A percentile compares a stretch with the other conserved stretches of the same genome.
Conservation (phyloP, 2,329 filamentous ascomycete species). For the Cytospora mali region DNA sequence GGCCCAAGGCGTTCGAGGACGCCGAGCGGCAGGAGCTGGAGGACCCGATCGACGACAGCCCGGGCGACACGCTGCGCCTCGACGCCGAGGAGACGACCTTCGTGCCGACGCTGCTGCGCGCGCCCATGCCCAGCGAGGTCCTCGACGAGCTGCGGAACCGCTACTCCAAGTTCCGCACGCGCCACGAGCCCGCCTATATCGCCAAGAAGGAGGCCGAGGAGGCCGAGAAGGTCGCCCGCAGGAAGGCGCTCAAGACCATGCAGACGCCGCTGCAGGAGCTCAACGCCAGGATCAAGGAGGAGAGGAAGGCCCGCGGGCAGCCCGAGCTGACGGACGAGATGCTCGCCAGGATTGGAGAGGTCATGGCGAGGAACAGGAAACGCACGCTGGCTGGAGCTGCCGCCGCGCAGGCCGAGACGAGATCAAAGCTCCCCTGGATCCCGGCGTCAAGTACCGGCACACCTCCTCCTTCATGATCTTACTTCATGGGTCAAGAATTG, state of each 20-base stretch:
- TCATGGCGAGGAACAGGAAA: slow-evolving; percentile 60
- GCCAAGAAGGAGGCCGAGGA: slow-evolving; percentile 46
- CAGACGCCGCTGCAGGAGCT: slow-evolving; percentile 62
- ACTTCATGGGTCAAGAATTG: neutral
- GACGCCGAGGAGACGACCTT: slow-evolving; percentile 76
- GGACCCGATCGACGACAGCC: slow-evolving; percentile 45
- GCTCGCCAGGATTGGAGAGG: slow-evolving; percentile 63
- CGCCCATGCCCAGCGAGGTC: slow-evolving; percentile 78
- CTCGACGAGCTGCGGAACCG: slow-evolving; percentile 85
- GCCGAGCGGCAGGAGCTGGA: slow-evolving; percentile 51
- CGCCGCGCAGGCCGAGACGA: neutral
- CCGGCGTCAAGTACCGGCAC: neutral
- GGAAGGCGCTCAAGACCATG: slow-evolving; percentile 45
- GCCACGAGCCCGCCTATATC: slow-evolving; percentile 77
- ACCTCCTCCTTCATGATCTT: slow-evolving; percentile 17
- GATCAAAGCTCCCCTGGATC: neutral
- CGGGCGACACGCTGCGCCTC: slow-evolving; percentile 73
- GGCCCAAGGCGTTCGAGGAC: slow-evolving; percentile 56
- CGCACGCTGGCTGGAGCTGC: slow-evolving; percentile 38
- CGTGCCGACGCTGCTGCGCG: slow-evolving; percentile 72
- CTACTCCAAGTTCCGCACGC: slow-evolving; percentile 78
- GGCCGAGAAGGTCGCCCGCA: slow-evolving; percentile 41
- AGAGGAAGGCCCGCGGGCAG: slow-evolving; percentile 56
- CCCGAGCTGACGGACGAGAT: slow-evolving; percentile 60
- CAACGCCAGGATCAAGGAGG: slow-evolving; percentile 56